Conservation (phyloP, 495 filamentous ascomycete species). For the Neurospora discreta region DNA sequence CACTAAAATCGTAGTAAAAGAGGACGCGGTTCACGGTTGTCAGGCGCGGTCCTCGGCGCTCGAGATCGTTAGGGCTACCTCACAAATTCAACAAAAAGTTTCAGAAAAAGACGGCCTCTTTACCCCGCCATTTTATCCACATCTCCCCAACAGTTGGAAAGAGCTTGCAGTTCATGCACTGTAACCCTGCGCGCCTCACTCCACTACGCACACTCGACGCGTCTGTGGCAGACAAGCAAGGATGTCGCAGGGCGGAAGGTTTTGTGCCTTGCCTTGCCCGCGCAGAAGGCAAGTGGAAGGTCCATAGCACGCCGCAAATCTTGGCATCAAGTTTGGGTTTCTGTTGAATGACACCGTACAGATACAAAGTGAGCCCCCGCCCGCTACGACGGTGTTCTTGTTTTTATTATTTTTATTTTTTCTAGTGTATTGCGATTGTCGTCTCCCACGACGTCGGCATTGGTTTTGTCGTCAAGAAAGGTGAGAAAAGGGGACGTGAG, state of each 20-base stretch:
- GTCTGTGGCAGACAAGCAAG: background rate
- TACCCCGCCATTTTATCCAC: conserved; percentile 4
- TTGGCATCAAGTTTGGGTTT: background rate
- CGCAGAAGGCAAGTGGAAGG: background rate
- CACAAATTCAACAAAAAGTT: conserved; percentile 3
- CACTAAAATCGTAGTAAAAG: background rate
- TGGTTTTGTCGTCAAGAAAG: background rate
- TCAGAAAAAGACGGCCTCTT: background rate
- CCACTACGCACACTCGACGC: background rate
- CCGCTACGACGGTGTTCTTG: background rate
- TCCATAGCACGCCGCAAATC: background rate
- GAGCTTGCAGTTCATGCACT: conserved; percentile 9
- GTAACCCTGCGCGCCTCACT: background rate
- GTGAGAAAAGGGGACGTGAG: background rate
- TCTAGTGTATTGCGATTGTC: background rate
- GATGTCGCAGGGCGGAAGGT: background rate
- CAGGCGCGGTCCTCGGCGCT: background rate
- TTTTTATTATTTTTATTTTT: background rate
- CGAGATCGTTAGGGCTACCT: background rate
- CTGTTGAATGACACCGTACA: background rate
- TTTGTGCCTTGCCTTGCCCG: background rate
- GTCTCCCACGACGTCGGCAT: background rate
- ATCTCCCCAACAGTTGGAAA: conserved; percentile 13
- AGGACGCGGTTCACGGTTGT: background rate
- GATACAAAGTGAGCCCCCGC: background rate